phyloP scores from a whole-genome alignment of 1,284 basidiomycete species.

The Ustilago vetiveriae region DNA sequence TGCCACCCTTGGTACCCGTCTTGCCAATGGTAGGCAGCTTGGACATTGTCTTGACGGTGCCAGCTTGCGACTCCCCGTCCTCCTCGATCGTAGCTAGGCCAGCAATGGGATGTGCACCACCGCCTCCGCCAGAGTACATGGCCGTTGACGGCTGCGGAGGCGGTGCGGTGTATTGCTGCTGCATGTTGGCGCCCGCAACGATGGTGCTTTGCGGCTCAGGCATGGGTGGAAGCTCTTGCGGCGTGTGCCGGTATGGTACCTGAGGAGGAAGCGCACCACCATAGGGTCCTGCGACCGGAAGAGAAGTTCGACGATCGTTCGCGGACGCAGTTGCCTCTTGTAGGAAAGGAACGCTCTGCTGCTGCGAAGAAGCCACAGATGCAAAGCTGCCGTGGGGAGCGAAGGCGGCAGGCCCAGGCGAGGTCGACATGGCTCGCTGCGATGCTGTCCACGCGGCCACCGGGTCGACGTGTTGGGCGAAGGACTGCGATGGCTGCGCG shows the following conservation, averaged over 20 bases:
- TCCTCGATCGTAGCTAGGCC: slow-evolving; percentile 58
- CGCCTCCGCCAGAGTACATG: not conserved
- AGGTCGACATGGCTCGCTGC: slow-evolving; percentile 43
- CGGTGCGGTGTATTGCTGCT: slow-evolving; percentile 27
- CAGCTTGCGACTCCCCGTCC: slow-evolving; percentile 56
- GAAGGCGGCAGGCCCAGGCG: slow-evolving; percentile 20
- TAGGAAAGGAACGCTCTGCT: not conserved
- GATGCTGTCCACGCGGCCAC: slow-evolving; percentile 24
- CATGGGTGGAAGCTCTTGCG: slow-evolving; percentile 22
- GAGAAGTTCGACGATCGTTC: slow-evolving; percentile 14
- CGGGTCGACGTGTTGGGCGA: slow-evolving; percentile 4
- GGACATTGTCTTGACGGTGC: slow-evolving; percentile 49
- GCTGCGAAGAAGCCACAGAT: slow-evolving; percentile 8
- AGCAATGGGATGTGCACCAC: slow-evolving; percentile 18
- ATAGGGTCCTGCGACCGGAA: slow-evolving; percentile 11
- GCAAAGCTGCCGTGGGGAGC: slow-evolving; percentile 9
- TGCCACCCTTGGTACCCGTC: slow-evolving; percentile 22
- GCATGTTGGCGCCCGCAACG: not conserved
- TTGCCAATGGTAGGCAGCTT: slow-evolving; percentile 45
- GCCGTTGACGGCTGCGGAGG: slow-evolving; percentile 9
- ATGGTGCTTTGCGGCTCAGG: slow-evolving; percentile 30
- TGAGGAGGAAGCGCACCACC: slow-evolving; percentile 12
- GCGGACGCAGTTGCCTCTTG: slow-evolving; percentile 1
- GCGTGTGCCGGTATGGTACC: not conserved
- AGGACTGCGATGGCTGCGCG: slow-evolving; percentile 3